Evolutionary conservation across 345 rosid species (phyloP).

Genomic region (Eucalyptus grandis): DNA sequence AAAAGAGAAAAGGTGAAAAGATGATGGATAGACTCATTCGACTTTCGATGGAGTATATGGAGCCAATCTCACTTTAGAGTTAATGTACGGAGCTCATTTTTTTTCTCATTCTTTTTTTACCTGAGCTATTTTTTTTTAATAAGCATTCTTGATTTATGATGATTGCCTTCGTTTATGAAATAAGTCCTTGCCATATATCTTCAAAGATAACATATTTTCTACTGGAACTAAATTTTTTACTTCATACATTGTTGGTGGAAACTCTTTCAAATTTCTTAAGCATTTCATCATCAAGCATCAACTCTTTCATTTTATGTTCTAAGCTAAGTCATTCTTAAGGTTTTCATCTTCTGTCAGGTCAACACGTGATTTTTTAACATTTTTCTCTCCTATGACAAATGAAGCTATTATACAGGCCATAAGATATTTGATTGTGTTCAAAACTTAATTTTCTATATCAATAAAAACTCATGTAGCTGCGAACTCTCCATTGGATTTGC

Average conservation of each 20-base stretch:
- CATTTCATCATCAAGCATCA: not conserved
- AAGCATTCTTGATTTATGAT: no score
- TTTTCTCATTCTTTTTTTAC: not conserved
- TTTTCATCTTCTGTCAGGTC: constrained; percentile 3
- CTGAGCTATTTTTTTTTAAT: no score
- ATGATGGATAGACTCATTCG: fast-evolving
- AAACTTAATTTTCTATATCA: constrained; percentile 87
- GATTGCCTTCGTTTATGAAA: not conserved
- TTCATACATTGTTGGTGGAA: not conserved
- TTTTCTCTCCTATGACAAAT: constrained; percentile 87
- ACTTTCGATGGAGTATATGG: not conserved
- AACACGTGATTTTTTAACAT: constrained; percentile 21
- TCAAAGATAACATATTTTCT: not conserved
- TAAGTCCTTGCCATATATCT: not conserved
- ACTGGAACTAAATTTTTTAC: not conserved
- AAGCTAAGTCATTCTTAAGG: not conserved
- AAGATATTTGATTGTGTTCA: constrained; percentile 69
- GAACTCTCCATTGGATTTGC: constrained; percentile 67
- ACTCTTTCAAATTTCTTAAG: constrained; percentile 1
- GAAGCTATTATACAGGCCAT: constrained; percentile 75
- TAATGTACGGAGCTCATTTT: not conserved
- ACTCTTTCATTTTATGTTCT: not conserved
- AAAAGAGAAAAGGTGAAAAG: not conserved
- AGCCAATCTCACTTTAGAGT: no score
- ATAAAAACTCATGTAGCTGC: constrained; percentile 89